Evolutionary conservation across 129 eudicot genomes (phyloP).

Genomic region (Pseudognaphalium luteoalbum): DNA sequence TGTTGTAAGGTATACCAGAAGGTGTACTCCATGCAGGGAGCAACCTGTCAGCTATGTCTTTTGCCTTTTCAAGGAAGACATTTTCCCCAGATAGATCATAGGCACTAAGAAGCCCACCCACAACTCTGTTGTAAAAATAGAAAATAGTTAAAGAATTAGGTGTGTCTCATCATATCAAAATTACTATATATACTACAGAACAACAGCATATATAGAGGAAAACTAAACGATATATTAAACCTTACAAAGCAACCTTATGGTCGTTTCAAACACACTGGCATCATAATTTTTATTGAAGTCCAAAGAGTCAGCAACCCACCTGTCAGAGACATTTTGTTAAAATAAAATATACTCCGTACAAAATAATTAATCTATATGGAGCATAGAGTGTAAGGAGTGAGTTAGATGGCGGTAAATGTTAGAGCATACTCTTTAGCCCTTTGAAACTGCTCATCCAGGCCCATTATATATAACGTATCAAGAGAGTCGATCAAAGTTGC

Average conservation of each 20-base stretch:
- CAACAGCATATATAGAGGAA: conserved; percentile 24
- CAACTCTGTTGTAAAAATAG: conserved; percentile 55
- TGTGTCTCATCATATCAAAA: conserved; percentile 23
- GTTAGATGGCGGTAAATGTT: conserved; percentile 11
- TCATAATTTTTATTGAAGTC: conserved; percentile 95
- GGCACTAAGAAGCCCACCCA: conserved; percentile 97
- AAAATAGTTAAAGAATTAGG: conserved; percentile 33
- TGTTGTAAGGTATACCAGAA: conserved; percentile 89
- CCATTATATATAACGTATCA: conserved; percentile 98
- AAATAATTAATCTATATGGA: conserved; percentile 3
- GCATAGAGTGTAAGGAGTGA: not conserved
- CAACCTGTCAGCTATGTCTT: conserved; percentile 90
- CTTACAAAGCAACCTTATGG: conserved; percentile 98
- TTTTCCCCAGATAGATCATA: conserved; percentile 95
- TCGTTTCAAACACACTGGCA: conserved; percentile 99
- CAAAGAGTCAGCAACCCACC: conserved; percentile 94
- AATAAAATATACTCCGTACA: not conserved
- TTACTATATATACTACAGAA: conserved; percentile 14
- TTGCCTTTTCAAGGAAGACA: conserved; percentile 88
- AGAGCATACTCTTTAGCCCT: conserved; percentile 88
- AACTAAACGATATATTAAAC: conserved; percentile 47
- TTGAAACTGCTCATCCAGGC: conserved; percentile 92
- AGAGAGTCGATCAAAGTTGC: conserved; percentile 93
- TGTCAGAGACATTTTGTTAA: conserved; percentile 36
- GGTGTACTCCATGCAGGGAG: conserved; percentile 99